Base-by-base conservation (phyloP, 2,329 filamentous ascomycete genomes). In the Akanthomyces dipterigenus region DNA sequence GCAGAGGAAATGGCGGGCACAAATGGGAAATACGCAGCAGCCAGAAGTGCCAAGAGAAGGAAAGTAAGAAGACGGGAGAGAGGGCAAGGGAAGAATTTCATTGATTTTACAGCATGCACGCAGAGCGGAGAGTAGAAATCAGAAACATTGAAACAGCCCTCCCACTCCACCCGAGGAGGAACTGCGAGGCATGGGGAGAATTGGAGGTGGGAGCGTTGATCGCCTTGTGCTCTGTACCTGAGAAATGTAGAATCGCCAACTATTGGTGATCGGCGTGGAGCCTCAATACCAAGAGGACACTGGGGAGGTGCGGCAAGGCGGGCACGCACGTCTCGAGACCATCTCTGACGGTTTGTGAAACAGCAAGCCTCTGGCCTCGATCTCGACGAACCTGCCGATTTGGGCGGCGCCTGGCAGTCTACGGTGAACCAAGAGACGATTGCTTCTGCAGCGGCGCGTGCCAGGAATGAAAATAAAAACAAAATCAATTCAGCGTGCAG, bases 341-440 rank as follows among this genome's bases (percentile, higher is more conserved):
- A 57, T 57, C 55, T 57, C 55, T 49, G 8, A 57, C 55, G 38
- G 12, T 11, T 20, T 31, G 45, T 58, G 55, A 58, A 58, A 49
- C 55, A 50, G 18, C 11, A 7, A 7, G 24, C 16, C 26, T 6
- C 3, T 38, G 14, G n/a, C 14, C 4, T 38, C 14, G 3, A 34
- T 34, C 7, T 34, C 11, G 7, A 34, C 1, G 31, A 34, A 34
- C 31, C 31, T 11, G 31, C 31, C 31, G 8, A 9, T 34, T 9
- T 34, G 3, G 31, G 31, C 31, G 31, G 28, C 28, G 28, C 28
- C 28, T 8, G 8, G 11, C 31, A 9, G 31, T 34, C 31, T 8
- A 34, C 31, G 3, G 8, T 6, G 31, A 9, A 7, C 28, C 31
- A 34, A 11, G 11, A 7, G 8, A 34, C 7, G 31, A 9, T 9